These are phyloP conservation scores for Alternaria arborescens DNA, from an alignment of 2,329 filamentous ascomycete species.

Conservation along the genomic window DNA sequence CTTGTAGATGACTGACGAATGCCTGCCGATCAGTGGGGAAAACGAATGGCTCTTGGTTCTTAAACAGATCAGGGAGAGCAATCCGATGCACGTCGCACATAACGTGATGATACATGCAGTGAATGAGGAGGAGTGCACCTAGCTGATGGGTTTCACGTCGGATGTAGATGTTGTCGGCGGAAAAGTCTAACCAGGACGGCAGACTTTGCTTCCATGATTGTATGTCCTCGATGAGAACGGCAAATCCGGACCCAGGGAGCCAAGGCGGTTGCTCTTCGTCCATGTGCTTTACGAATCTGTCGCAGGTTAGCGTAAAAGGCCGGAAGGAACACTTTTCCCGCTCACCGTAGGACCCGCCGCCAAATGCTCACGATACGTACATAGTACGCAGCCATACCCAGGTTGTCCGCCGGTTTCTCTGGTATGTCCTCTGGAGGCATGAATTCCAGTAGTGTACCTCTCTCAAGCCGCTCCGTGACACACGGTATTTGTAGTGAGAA, in stretches of 20 bases:
- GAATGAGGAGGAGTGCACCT: slow-evolving; percentile 42
- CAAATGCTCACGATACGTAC: slow-evolving; percentile 46
- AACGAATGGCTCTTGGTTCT: slow-evolving; percentile 40
- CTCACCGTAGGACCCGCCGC: slow-evolving; percentile 41
- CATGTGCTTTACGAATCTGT: slow-evolving; percentile 43
- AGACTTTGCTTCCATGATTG: slow-evolving; percentile 41
- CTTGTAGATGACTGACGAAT: slow-evolving; percentile 39
- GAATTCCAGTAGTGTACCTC: slow-evolving; percentile 37
- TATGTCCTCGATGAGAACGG: slow-evolving; percentile 34
- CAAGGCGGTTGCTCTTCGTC: slow-evolving; percentile 44
- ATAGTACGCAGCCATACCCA: slow-evolving; percentile 45
- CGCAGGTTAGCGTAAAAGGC: not conserved
- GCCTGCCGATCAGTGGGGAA: slow-evolving; percentile 37
- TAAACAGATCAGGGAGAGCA: slow-evolving; percentile 42
- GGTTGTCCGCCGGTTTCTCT: slow-evolving; percentile 41
- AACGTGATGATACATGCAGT: slow-evolving; percentile 48
- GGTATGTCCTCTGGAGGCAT: slow-evolving; percentile 35
- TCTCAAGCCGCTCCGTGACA: slow-evolving; percentile 39
- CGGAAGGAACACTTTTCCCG: not conserved
- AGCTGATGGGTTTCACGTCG: slow-evolving; percentile 45
- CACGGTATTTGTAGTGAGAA: slow-evolving; percentile 44
- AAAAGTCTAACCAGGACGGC: slow-evolving; percentile 44
- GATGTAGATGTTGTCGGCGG: slow-evolving; percentile 47
- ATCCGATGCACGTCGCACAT: slow-evolving; percentile 45
- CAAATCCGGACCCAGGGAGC: slow-evolving; percentile 40